phyloP scores from a whole-genome alignment of 495 filamentous ascomycete genomes.

The Daldinia vernicosa region DNA sequence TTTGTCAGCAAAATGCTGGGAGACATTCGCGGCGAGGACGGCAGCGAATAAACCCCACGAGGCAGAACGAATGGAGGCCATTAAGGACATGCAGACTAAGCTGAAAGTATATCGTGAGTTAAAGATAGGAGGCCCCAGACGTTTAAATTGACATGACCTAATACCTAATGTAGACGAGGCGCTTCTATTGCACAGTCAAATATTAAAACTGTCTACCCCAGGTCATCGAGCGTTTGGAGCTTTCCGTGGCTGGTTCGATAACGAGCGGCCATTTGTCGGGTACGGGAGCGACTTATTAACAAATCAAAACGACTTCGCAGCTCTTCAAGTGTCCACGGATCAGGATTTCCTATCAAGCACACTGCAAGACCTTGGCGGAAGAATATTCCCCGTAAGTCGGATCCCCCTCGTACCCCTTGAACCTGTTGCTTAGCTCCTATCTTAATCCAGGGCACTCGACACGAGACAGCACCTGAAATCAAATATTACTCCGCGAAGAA shows the following conservation, averaged over 20 bases:
- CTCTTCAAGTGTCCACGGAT: not conserved
- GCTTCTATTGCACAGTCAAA: not conserved
- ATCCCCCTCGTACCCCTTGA: not conserved
- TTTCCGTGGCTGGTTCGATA: constrained; percentile 2
- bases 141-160: not conserved
- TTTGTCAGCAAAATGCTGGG: not conserved
- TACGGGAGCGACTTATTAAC: not conserved
- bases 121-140: not conserved
- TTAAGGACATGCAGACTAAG: not conserved
- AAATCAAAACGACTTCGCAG: not conserved
- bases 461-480: not conserved
- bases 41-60: not conserved
- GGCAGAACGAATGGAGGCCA: not conserved
- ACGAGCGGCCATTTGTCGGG: not conserved
- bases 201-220: not conserved
- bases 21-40: not conserved
- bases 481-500: not conserved
- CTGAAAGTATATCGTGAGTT: not conserved
- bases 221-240: not conserved
- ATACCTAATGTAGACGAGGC: not conserved
- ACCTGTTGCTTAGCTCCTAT: not conserved
- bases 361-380: not conserved
- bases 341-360: not conserved
- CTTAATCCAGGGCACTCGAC: not conserved
- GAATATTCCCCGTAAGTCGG: not conserved